Base-by-base conservation (phyloP, 2,329 filamentous ascomycete species). In the Fusarium tuaranense region DNA sequence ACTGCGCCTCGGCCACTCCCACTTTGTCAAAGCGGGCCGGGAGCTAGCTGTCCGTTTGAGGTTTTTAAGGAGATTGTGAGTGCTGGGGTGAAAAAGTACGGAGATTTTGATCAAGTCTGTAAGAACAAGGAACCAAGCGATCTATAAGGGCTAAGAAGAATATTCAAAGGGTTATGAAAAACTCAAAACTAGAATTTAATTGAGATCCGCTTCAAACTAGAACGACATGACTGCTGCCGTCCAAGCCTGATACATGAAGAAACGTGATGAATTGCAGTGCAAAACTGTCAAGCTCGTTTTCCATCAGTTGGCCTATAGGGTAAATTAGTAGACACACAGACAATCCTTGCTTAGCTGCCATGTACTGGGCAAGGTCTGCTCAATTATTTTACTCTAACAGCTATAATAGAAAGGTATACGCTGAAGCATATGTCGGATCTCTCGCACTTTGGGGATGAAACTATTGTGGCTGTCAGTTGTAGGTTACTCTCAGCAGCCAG, bases 1-100 rank as follows among this genome's bases (percentile, higher is more conserved):
- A 78, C 76, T 14, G 76, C 76, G 0, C 76, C 76, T 14, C 38
- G 76, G 12, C 76, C 76, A 14, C 20, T 78, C 4, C 76, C 76
- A 5, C 22, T 74, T 0, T 78, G 76, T 4, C 76, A 78, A 34
- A 68, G 32, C 13, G 76, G 76, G 3, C 76, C 76, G 0, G 76
- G 76, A 0, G 76, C 76, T 1, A 78, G 74, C 16, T 78, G 76
- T 18, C 57, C 76, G 1, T 76, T 78, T 16, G 34, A 74, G 12
- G 68, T 67, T 13, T 78, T 78, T 7, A 73, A 75, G 8, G 57
- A 71, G 36, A 78, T 78, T n/a, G 58, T 78, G 0, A 48, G 30
- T 8, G 66, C 70, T 1, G 76, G 76, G 1, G 69, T 72, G 72
- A 22, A 77, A 7, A 77, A 72, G 41, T 78, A 72, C 8, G 76